phyloP scores from a whole-genome alignment of 495 filamentous ascomycete genomes.

The Podospora tetraspora region DNA sequence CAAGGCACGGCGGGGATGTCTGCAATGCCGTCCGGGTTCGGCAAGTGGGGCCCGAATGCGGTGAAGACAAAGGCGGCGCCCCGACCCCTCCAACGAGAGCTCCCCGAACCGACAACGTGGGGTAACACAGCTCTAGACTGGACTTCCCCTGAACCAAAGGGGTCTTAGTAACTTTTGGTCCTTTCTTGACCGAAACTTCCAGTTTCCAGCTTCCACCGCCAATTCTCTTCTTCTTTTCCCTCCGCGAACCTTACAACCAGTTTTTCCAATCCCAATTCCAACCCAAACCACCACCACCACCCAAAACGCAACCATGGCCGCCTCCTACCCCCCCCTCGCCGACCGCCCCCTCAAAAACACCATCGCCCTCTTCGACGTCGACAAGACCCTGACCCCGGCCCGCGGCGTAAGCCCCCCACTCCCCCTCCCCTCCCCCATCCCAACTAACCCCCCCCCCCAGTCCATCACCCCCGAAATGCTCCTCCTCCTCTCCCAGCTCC shows the following conservation, averaged over 20 bases:
- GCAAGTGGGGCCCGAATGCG: neutral
- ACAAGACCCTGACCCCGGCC: slow-evolving; percentile 77
- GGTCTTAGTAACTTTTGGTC: neutral
- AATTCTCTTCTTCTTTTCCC: neutral
- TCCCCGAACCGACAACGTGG: neutral
- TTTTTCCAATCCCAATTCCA: neutral
- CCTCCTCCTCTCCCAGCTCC: slow-evolving; percentile 66
- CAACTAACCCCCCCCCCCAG: slow-evolving; percentile 1
- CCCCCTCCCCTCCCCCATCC: neutral
- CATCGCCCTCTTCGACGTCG: slow-evolving; percentile 89
- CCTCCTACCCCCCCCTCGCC: slow-evolving; percentile 63
- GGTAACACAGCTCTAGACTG: neutral
- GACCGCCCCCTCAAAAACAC: slow-evolving; percentile 83
- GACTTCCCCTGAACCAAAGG: neutral
- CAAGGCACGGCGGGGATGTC: neutral
- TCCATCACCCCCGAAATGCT: slow-evolving; percentile 73
- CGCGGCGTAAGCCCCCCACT: slow-evolving; percentile 51
- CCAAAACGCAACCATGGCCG: slow-evolving; percentile 30
- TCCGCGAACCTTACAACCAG: neutral
- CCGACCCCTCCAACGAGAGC: neutral
- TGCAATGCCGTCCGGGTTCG: neutral
- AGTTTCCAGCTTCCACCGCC: neutral
- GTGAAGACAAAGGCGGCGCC: neutral
- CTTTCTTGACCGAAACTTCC: slow-evolving; percentile 3
- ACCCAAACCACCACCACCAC: neutral